Evolutionary conservation across 2,329 filamentous ascomycete genomes (phyloP).

Genomic region (Hypoxylon sp.): DNA sequence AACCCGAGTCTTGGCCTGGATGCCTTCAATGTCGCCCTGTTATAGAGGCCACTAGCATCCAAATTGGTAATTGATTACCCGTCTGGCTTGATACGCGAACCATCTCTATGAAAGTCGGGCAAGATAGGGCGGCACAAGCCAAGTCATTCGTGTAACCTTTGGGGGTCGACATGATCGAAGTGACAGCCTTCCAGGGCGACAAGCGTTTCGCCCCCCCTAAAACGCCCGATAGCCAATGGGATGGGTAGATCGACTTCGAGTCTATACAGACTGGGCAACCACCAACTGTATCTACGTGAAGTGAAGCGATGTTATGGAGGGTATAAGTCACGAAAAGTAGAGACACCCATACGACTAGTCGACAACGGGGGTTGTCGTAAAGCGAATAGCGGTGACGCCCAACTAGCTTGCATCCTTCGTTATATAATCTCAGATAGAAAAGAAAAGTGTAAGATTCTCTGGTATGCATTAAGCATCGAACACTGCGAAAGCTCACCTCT

Average conservation of each 20-base stretch:
- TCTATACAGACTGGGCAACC: conserved; percentile 11
- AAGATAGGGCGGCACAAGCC: conserved; percentile 8
- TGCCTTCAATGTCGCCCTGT: conserved; percentile 12
- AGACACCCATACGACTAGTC: not conserved
- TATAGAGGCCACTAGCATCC: not conserved
- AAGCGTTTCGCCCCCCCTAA: not conserved
- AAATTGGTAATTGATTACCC: not conserved
- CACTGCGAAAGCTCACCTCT: not conserved
- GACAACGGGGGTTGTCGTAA: conserved; percentile 4
- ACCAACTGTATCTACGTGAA: not conserved
- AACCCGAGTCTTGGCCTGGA: not conserved
- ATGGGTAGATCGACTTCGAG: not conserved
- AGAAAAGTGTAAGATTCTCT: conserved; percentile 11
- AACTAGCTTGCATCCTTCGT: not conserved
- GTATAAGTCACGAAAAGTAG: conserved; percentile 2
- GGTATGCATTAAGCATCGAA: not conserved
- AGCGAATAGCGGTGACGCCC: conserved; percentile 30
- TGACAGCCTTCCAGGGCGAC: conserved; percentile 17
- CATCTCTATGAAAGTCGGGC: conserved; percentile 1
- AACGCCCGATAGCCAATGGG: not conserved
- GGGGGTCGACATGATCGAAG: not conserved
- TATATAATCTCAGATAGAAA: not conserved
- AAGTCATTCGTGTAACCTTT: conserved; percentile 2
- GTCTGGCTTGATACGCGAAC: conserved; percentile 6
- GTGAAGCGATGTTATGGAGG: conserved; percentile 6